Base-by-base conservation (phyloP, 768 basidiomycete genomes). In the Postia placenta region DNA sequence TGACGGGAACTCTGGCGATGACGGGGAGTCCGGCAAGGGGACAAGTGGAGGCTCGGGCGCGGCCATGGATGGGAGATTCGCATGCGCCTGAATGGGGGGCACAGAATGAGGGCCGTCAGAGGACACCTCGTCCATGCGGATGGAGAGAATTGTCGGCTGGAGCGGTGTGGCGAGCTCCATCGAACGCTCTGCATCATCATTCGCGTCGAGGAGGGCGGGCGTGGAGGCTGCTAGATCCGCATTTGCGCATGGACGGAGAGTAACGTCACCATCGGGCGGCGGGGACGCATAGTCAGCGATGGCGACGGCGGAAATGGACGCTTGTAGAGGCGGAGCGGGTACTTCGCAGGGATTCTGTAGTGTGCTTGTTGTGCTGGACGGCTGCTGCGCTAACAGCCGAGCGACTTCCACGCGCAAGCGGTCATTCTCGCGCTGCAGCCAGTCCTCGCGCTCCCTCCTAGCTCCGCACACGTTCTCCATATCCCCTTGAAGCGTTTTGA, bases 121-220 rank as follows among this genome's bases (percentile, higher is more conserved):
- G n/a, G n/a, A n/a, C n/a, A n/a, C n/a, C n/a, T n/a, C n/a, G 28
- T 56, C 52, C 4, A 47, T 50, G 3, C 50, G 47, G 22, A 58
- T 37, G 5, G 57, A 58, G 25, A 52, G 27, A 15, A 58, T 54
- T 2, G 57, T 56, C 5, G 45, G 50, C 14, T 50, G 57, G 5
- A 58, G 36, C 2, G 57, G 57, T 1, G 57, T 58, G 14, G 57
- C 52, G 11, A 58, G 50, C 42, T 58, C 57, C 57, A 58, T 58
- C 3, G 57, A 53, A 35, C 47, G 47, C 41, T 58, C 57, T 11
- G 47, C 50, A 14, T 11, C 48, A 14, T 45, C 53, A 20, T n/a
- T n/a, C n/a, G n/a, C n/a, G n/a, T n/a, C n/a, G n/a, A n/a, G n/a
- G n/a, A n/a, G n/a, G n/a, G n/a, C n/a, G n/a, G n/a, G n/a, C n/a